Evolutionary conservation across 306 rosid species (phyloP).

Genomic region (Ormosia semicastrata): DNA sequence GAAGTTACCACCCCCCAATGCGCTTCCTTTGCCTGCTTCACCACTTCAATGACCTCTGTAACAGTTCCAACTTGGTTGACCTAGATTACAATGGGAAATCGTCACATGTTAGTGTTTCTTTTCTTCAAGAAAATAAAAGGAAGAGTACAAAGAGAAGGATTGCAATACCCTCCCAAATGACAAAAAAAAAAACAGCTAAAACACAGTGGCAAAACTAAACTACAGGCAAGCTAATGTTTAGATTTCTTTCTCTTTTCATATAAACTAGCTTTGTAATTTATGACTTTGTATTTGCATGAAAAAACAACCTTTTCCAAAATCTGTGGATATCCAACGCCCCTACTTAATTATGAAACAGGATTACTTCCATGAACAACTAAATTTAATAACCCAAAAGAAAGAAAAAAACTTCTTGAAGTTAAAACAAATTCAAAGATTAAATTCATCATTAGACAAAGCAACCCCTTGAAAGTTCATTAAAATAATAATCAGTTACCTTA

Average conservation of each 20-base stretch:
- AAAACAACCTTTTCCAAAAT: background rate
- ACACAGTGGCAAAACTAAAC: background rate
- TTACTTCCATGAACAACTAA: background rate
- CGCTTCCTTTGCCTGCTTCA: conserved; percentile 81
- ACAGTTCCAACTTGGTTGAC: conserved; percentile 93
- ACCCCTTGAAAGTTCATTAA: background rate
- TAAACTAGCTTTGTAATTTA: conserved; percentile 4
- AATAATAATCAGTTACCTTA: conserved; percentile 62
- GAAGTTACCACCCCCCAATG: conserved; percentile 85
- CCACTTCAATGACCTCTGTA: conserved; percentile 86
- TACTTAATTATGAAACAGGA: conserved; percentile 20
- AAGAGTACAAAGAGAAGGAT: background rate
- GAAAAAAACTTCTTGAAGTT: background rate
- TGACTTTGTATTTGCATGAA: conserved; percentile 1
- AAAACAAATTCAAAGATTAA: background rate
- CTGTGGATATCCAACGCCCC: conserved; percentile 10
- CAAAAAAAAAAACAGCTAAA: background rate
- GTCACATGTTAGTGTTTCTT: conserved; percentile 15
- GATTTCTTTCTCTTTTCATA: background rate
- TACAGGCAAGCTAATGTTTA: conserved; percentile 14
- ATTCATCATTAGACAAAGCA: background rate
- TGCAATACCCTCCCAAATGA: conserved; percentile 3
- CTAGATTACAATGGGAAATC: conserved; percentile 42
- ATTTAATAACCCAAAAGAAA: background rate
- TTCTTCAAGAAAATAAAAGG: conserved; percentile 5